phyloP scores from a whole-genome alignment of 2,329 filamentous ascomycete genomes.

The Dothiorella sarmentorum region DNA sequence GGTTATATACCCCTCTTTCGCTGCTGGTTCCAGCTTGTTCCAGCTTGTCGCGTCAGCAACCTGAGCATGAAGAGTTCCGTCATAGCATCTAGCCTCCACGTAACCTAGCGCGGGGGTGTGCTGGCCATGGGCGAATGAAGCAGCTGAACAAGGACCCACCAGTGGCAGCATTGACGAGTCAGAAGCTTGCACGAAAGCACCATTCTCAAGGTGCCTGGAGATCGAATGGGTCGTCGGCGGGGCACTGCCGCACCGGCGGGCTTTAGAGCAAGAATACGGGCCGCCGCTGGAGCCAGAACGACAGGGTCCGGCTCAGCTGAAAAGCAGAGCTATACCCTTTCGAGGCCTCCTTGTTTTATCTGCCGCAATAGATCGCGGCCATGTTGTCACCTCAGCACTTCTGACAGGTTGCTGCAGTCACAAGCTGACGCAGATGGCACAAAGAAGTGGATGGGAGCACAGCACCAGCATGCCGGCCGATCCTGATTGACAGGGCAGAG shows the following conservation, averaged over 20 bases:
- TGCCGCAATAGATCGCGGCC: neutral
- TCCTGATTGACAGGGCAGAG: neutral
- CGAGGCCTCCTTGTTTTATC: neutral
- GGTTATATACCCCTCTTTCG: constrained; percentile 11
- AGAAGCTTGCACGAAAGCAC: neutral
- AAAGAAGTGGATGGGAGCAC: neutral
- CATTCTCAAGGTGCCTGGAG: constrained; percentile 16
- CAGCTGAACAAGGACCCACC: constrained; percentile 7
- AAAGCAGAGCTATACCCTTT: neutral
- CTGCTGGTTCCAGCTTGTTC: neutral
- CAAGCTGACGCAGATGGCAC: neutral
- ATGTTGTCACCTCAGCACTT: neutral
- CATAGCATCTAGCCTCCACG: neutral
- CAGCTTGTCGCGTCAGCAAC: neutral
- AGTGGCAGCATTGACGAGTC: neutral
- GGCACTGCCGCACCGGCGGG: constrained; percentile 6
- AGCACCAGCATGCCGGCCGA: neutral
- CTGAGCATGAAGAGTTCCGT: neutral
- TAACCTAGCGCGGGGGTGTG: constrained; percentile 15
- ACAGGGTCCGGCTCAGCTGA: constrained; percentile 13
- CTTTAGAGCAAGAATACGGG: constrained; percentile 12
- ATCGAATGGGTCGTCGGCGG: constrained; percentile 4
- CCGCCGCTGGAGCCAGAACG: neutral
- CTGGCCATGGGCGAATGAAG: neutral
- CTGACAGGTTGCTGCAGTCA: neutral